A percentile compares a stretch with the other conserved stretches of the same genome.
Evolutionary conservation across 73 alveolate species (phyloP).

Genomic region (Tetrahymena borealis): DNA sequence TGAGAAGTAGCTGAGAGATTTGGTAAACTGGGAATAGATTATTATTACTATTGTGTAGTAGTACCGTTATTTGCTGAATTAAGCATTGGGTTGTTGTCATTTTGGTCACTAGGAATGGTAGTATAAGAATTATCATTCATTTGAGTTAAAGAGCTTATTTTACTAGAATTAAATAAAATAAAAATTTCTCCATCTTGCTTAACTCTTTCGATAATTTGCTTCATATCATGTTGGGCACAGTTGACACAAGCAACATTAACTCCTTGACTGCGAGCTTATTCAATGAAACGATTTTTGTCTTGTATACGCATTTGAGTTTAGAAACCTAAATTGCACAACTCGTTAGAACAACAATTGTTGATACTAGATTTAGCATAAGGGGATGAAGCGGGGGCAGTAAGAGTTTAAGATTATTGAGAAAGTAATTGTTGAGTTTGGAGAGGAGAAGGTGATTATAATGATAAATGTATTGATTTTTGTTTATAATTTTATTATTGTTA

Average conservation of each 20-base stretch:
- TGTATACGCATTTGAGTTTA: background rate
- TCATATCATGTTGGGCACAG: background rate
- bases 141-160: background rate
- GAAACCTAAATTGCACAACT: background rate
- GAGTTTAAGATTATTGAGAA: background rate
- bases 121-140: background rate
- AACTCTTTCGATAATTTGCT: background rate
- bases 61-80: background rate
- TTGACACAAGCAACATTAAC: background rate
- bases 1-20: background rate
- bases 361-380: background rate
- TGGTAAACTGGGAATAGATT: background rate
- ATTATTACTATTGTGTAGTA: background rate
- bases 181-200: background rate
- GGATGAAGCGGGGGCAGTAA: background rate
- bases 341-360: background rate
- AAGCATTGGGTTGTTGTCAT: background rate
- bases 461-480: background rate
- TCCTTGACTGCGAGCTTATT: background rate
- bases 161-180: background rate
- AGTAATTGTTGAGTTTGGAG: background rate
- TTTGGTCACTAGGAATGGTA: background rate
- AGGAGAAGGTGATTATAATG: background rate
- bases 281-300: background rate
- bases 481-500: background rate